A percentile compares a stretch with the other conserved stretches of the same genome.
Conservation (phyloP, 176 grass and related monocot species). For the Hyparrhenia diplandra region DNA sequence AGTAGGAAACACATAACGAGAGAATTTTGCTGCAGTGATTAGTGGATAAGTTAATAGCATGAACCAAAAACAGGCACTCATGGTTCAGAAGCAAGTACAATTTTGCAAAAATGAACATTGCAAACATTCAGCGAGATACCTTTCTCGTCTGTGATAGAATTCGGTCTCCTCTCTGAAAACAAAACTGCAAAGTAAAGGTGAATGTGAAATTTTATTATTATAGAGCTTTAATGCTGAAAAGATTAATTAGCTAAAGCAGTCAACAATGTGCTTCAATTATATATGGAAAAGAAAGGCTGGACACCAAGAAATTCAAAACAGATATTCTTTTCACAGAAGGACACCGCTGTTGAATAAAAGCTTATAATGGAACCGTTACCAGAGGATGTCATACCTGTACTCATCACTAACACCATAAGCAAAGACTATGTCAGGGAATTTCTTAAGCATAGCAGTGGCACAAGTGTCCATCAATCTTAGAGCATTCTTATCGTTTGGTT, state of each 20-base stretch:
- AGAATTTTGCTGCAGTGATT: constrained; percentile 67
- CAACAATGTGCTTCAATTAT: not conserved
- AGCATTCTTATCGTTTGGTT: constrained; percentile 72
- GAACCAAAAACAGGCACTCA: not conserved
- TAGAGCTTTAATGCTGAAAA: not conserved
- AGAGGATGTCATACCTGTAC: constrained; percentile 61
- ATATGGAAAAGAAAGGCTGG: not conserved
- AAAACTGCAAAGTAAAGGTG: constrained; percentile 58
- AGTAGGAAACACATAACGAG: constrained; percentile 64
- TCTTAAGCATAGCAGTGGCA: constrained; percentile 56
- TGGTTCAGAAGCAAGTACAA: not conserved
- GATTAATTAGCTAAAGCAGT: not conserved
- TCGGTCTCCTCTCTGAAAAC: constrained; percentile 67
- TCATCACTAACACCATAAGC: constrained; percentile 93
- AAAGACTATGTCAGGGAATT: constrained; percentile 82
- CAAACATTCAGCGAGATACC: constrained; percentile 37
- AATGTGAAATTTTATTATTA: constrained; percentile 11
- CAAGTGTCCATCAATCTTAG: constrained; percentile 64
- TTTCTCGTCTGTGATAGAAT: constrained; percentile 71
- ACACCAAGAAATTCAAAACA: not conserved
- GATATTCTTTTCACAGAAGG: not conserved
- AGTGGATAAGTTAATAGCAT: constrained; percentile 26
- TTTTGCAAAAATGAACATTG: constrained; percentile 2
- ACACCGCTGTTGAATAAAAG: not conserved
- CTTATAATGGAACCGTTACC: not conserved